A percentile compares a stretch with the other conserved stretches of the same genome.
These are phyloP conservation scores for Candida sojae DNA, from an alignment of 1,139 yeast species.

Conservation along the genomic window DNA sequence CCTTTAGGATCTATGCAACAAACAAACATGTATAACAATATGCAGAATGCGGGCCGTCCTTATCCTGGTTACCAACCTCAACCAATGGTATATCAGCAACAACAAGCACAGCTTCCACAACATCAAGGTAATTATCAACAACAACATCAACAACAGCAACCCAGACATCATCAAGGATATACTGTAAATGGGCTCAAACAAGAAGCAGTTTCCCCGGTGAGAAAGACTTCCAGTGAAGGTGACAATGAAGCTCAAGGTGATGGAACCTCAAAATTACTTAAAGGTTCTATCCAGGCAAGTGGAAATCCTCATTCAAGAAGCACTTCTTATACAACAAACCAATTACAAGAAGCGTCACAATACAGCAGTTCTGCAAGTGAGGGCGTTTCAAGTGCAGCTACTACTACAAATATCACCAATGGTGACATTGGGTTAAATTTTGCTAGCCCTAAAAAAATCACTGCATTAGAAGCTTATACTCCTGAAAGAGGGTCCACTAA, in stretches of 20 bases:
- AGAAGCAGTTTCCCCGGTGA: constrained; percentile 38
- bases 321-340: constrained; percentile 14
- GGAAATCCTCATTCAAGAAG: constrained; percentile 12
- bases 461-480: constrained; percentile 77
- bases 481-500: constrained; percentile 67
- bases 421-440: constrained; percentile 41
- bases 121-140: constrained; percentile 28
- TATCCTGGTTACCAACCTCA: constrained; percentile 13
- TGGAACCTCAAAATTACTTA: constrained; percentile 39
- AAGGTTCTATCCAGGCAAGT: constrained; percentile 17
- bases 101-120: constrained; percentile 16
- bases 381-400: constrained; percentile 6
- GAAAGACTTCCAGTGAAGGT: constrained; percentile 18
- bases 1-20: constrained; percentile 24
- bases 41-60: constrained; percentile 7
- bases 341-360: constrained; percentile 6
- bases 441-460: constrained; percentile 56
- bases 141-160: constrained; percentile 16
- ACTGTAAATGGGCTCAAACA: constrained; percentile 9
- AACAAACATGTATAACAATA: constrained; percentile 21
- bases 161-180: constrained; percentile 16
- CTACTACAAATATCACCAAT: constrained; percentile 5
- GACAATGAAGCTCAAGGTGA: constrained; percentile 15
- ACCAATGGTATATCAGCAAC: constrained; percentile 6
- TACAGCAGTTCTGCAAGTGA: constrained; percentile 4